Evolutionary conservation across 2,329 filamentous ascomycete genomes (phyloP).

Genomic region (Penicillium sp.): DNA sequence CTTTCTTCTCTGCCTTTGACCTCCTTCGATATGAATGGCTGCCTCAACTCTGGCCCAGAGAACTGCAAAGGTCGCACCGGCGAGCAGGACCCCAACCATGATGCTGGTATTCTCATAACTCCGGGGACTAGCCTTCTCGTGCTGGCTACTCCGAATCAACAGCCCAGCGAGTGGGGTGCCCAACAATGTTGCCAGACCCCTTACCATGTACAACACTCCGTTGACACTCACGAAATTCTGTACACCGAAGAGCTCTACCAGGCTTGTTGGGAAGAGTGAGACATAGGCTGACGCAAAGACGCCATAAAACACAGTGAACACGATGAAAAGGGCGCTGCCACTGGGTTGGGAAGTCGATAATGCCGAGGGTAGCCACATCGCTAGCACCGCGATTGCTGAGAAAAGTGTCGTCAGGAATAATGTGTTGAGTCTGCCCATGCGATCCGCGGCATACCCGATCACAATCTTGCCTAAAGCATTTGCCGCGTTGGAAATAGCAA

Average conservation of each 20-base stretch:
- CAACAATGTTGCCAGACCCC: conserved; percentile 42
- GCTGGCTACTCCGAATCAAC: conserved; percentile 28
- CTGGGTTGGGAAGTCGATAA: conserved; percentile 13
- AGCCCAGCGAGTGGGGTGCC: conserved; percentile 42
- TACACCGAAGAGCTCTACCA: conserved; percentile 46
- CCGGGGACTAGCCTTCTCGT: conserved; percentile 13
- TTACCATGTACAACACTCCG: conserved; percentile 45
- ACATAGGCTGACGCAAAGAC: conserved; percentile 45
- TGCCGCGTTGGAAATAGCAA: conserved; percentile 45
- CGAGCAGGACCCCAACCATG: conserved; percentile 29
- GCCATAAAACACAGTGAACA: conserved; percentile 41
- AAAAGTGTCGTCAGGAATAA: conserved; percentile 37
- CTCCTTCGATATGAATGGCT: conserved; percentile 10
- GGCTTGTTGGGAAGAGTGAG: conserved; percentile 44
- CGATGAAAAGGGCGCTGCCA: conserved; percentile 32
- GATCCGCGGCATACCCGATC: conserved; percentile 44
- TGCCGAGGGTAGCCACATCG: conserved; percentile 30
- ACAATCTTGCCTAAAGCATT: conserved; percentile 45
- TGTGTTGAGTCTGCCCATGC: conserved; percentile 44
- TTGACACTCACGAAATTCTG: conserved; percentile 45
- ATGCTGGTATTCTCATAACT: conserved; percentile 31
- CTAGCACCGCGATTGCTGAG: conserved; percentile 33
- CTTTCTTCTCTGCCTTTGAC: conserved; percentile 13
- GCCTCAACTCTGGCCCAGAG: conserved; percentile 34
- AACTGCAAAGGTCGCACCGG: conserved; percentile 28